These are phyloP conservation scores for Ilyonectria robusta DNA, from an alignment of 2,329 filamentous ascomycete species.

Conservation along the genomic window DNA sequence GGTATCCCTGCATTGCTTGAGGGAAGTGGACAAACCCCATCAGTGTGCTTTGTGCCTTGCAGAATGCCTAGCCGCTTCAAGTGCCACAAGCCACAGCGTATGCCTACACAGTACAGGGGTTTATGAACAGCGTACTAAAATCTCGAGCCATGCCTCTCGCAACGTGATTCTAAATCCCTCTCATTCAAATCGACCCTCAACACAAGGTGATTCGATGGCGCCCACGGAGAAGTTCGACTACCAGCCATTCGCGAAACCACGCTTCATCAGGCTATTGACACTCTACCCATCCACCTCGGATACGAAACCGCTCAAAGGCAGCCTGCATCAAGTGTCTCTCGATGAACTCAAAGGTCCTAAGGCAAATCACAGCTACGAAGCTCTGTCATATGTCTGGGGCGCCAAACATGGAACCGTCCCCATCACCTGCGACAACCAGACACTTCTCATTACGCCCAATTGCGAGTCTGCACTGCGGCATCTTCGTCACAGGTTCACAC, in stretches of 20 bases:
- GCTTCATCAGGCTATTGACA: conserved; percentile 1
- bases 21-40: too few species aligned
- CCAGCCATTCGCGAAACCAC: background rate
- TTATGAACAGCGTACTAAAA: background rate
- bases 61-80: background rate
- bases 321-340: conserved; percentile 6
- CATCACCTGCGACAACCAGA: background rate
- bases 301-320: background rate
- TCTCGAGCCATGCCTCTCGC: background rate
- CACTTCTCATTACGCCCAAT: background rate
- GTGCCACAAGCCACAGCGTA: background rate
- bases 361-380: background rate
- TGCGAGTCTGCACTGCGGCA: background rate
- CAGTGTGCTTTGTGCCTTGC: background rate
- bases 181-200: background rate
- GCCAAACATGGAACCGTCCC: background rate
- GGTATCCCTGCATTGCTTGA: too few species aligned
- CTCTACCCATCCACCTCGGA: background rate
- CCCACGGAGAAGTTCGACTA: background rate
- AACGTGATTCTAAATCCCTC: background rate
- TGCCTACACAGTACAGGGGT: background rate
- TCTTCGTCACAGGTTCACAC: background rate
- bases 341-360: conserved; percentile 5
- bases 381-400: conserved; percentile 2
- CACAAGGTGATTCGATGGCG: background rate